A percentile compares a stretch with the other conserved stretches of the same genome.
phyloP scores from a whole-genome alignment of 495 filamentous ascomycete genomes.

The Aspergillus nidulans region DNA sequence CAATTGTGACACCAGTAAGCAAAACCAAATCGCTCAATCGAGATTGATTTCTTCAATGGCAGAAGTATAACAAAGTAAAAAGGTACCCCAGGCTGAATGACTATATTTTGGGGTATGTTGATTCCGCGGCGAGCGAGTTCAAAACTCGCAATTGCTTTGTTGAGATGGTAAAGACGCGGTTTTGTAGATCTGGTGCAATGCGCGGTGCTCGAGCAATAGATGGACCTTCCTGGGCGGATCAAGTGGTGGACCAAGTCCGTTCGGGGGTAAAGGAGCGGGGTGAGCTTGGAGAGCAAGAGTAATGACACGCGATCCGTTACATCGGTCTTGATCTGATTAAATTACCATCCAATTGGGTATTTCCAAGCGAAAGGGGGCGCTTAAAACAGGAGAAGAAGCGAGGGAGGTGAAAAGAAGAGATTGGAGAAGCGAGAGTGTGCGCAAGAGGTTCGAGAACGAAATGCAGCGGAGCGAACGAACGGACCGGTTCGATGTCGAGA shows the following conservation, averaged over 20 bases:
- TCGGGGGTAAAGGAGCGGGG: conserved; percentile 18
- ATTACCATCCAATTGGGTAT: conserved; percentile 14
- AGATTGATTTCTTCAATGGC: conserved; percentile 5
- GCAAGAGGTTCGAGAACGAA: conserved; percentile 7
- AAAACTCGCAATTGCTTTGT: background rate
- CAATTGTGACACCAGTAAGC: conserved; percentile 7
- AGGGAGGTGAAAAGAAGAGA: conserved; percentile 4
- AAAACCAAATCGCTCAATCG: conserved; percentile 2
- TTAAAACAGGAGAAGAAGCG: conserved; percentile 11
- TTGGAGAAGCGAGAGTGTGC: conserved; percentile 6
- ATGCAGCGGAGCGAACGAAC: conserved; percentile 10
- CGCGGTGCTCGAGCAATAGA: conserved; percentile 9
- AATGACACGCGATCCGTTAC: conserved; percentile 34
- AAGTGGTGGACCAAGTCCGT: conserved; percentile 8
- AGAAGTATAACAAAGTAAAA: background rate
- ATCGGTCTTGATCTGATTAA: conserved; percentile 30
- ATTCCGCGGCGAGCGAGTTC: background rate
- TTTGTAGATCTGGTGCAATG: conserved; percentile 9
- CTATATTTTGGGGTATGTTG: background rate
- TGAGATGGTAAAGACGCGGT: background rate
- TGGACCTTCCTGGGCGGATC: conserved; percentile 13
- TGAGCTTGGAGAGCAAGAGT: conserved; percentile 26
- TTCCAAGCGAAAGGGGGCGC: background rate
- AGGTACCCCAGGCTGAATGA: background rate
- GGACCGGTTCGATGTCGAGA: conserved; percentile 6